phyloP scores from a whole-genome alignment of 345 rosid species.

The Dimocarpus longan region DNA sequence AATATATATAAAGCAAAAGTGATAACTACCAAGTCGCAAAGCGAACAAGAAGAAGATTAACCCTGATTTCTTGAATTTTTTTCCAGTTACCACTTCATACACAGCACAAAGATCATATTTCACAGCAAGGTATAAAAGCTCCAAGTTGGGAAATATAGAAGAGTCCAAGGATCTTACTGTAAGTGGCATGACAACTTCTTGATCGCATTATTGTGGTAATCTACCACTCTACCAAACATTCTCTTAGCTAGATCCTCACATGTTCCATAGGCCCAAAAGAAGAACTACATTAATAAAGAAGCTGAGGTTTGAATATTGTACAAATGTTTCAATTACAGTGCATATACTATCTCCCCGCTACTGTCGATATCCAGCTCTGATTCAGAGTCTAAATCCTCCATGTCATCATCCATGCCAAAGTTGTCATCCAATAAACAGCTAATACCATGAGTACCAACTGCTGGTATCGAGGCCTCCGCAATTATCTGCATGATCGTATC shows the following conservation, averaged over 20 bases:
- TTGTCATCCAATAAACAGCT: slow-evolving; percentile 58
- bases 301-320: slow-evolving; percentile 4
- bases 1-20: background rate
- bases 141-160: slow-evolving; percentile 22
- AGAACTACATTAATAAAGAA: slow-evolving; percentile 6
- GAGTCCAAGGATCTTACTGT: slow-evolving; percentile 10
- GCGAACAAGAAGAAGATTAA: background rate
- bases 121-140: slow-evolving; percentile 22
- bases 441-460: slow-evolving; percentile 49
- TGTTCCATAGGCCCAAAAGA: background rate
- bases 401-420: slow-evolving; percentile 78
- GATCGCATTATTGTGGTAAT: background rate
- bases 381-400: slow-evolving; percentile 88
- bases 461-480: slow-evolving; percentile 86
- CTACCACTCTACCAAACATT: slow-evolving; percentile 12
- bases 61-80: background rate
- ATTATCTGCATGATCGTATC: slow-evolving; percentile 96
- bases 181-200: slow-evolving; percentile 5
- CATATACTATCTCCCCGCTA: slow-evolving; percentile 91
- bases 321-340: slow-evolving; percentile 41
- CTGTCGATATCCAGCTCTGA: slow-evolving; percentile 88
- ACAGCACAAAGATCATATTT: slow-evolving; percentile 1
- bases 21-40: background rate
- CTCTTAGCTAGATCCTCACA: slow-evolving; percentile 15
- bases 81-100: background rate